phyloP scores from a whole-genome alignment of 208 protist species.

The Porcisia deanei region DNA sequence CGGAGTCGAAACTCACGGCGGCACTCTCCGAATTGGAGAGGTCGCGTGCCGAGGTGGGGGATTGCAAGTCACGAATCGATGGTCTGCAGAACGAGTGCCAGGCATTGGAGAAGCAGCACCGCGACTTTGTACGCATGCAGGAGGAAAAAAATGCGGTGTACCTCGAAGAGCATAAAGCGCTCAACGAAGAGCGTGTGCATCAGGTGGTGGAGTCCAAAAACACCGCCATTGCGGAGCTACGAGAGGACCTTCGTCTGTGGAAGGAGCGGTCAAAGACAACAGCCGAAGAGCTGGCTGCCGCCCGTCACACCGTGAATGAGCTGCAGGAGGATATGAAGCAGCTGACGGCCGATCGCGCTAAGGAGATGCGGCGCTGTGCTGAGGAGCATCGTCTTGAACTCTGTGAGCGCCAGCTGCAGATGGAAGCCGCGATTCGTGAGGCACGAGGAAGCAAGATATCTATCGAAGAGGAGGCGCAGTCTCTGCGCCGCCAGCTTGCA shows the following conservation, averaged over 20 bases:
- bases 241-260: constrained; percentile 44
- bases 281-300: constrained; percentile 51
- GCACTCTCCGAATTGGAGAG: constrained; percentile 26
- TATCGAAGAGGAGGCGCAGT: constrained; percentile 78
- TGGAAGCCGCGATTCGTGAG: constrained; percentile 70
- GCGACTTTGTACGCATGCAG: constrained; percentile 45
- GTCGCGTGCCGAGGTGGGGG: constrained; percentile 14
- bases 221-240: constrained; percentile 48
- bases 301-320: constrained; percentile 44
- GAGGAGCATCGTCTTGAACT: constrained; percentile 81
- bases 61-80: constrained; percentile 18
- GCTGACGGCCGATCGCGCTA: constrained; percentile 39
- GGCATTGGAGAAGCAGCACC: constrained; percentile 58
- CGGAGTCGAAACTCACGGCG: constrained; percentile 22
- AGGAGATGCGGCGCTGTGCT: constrained; percentile 54
- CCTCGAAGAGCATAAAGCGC: constrained; percentile 40
- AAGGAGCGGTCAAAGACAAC: constrained; percentile 52
- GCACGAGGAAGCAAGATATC: constrained; percentile 53
- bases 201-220: constrained; percentile 56
- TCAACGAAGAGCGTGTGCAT: constrained; percentile 56
- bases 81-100: constrained; percentile 17
- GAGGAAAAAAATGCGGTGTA: constrained; percentile 33
- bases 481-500: constrained; percentile 64
- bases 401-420: constrained; percentile 66
- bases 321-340: constrained; percentile 64